Conservation (phyloP, 805 yeast genomes). For the Clavispora phyllophila region DNA sequence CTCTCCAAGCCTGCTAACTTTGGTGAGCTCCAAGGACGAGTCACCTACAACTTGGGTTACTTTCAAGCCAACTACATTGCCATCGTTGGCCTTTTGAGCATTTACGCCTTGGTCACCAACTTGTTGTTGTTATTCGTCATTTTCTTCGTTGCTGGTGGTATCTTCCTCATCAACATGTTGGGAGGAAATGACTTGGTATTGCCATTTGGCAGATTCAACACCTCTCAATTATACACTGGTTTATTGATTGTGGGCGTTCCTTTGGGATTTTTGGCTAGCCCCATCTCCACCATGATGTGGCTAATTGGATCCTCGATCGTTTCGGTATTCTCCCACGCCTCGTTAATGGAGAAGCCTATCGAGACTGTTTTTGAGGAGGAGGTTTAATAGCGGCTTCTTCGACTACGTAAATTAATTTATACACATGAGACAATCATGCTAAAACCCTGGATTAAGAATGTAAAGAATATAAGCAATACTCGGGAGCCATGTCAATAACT, state of each 20-base stretch:
- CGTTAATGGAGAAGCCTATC: constrained; percentile 89
- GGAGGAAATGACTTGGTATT: constrained; percentile 79
- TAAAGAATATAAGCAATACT: too few species aligned
- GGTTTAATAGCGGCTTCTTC: constrained; percentile 25
- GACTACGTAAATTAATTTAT: too few species aligned
- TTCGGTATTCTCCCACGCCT: constrained; percentile 78
- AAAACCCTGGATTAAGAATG: too few species aligned
- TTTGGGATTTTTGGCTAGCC: constrained; percentile 81
- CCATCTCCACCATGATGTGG: constrained; percentile 88
- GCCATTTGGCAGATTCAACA: constrained; percentile 65
- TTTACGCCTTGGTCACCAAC: constrained; percentile 87
- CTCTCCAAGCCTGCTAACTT: constrained; percentile 87
- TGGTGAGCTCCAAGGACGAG: constrained; percentile 84
- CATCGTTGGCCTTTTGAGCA: constrained; percentile 63
- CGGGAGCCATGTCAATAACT: too few species aligned
- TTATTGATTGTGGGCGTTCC: constrained; percentile 74
- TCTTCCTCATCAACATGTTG: constrained; percentile 71
- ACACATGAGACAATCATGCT: too few species aligned
- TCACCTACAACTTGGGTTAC: constrained; percentile 79
- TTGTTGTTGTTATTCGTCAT: constrained; percentile 79
- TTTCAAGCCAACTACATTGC: constrained; percentile 82
- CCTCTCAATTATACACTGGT: constrained; percentile 80
- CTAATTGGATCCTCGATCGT: constrained; percentile 80
- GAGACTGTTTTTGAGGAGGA: constrained; percentile 92
- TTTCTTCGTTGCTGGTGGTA: constrained; percentile 63